phyloP scores from a whole-genome alignment of 2,329 filamentous ascomycete genomes.

The Ceratocystiopsis brevicomis region DNA sequence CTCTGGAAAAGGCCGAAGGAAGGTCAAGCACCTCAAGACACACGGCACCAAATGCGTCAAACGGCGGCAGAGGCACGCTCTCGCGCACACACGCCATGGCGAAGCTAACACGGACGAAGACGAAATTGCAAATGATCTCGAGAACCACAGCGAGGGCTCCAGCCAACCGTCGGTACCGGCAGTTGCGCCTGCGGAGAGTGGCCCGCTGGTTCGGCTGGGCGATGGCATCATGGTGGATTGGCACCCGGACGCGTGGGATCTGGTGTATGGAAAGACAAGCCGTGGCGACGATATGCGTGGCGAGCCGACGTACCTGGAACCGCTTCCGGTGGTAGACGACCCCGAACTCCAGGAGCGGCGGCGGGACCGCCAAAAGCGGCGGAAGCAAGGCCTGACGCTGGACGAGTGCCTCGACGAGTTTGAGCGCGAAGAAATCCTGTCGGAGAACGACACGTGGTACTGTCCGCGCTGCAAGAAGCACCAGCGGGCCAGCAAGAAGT shows the following conservation, averaged over 20 bases:
- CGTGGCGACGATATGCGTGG: conserved; percentile 36
- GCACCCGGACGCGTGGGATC: conserved; percentile 49
- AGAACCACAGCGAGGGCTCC: conserved; percentile 3
- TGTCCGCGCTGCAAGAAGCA: conserved; percentile 92
- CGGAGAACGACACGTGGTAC: conserved; percentile 94
- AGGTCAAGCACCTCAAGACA: conserved; percentile 24
- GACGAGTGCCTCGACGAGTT: conserved; percentile 91
- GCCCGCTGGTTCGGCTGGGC: conserved; percentile 55
- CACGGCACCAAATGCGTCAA: conserved; percentile 27
- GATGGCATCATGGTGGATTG: conserved; percentile 83
- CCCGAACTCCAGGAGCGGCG: conserved; percentile 45
- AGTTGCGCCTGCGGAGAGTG: conserved; percentile 18
- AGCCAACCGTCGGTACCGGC: conserved; percentile 14
- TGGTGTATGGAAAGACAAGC: conserved; percentile 40
- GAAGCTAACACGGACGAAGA: background rate
- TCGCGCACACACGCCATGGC: background rate
- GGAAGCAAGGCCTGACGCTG: conserved; percentile 60
- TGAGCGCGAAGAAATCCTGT: conserved; percentile 80
- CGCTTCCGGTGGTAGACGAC: conserved; percentile 27
- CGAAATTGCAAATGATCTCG: too few species aligned
- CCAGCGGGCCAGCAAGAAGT: conserved; percentile 81
- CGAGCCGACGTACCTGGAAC: conserved; percentile 37
- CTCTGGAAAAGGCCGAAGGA: too few species aligned
- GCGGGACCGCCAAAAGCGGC: conserved; percentile 42
- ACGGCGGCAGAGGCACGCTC: conserved; percentile 1